Conservation (phyloP, 2,329 filamentous ascomycete genomes). For the Claviceps fusiformis region DNA sequence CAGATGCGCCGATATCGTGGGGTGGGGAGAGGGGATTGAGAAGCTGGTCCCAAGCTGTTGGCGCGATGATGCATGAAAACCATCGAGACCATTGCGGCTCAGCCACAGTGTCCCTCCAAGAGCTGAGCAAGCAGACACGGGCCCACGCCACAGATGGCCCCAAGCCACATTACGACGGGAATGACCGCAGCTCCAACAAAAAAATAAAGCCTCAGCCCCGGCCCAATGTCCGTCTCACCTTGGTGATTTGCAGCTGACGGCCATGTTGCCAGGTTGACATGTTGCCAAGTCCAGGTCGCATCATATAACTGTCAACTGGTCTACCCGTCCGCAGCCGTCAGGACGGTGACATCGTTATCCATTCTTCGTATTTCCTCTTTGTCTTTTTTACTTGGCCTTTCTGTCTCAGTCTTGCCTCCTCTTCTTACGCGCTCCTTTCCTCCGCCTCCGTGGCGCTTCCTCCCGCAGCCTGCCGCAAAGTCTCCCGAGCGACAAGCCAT, state of each 20-base stretch:
- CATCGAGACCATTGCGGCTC: not conserved
- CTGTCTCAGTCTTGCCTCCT: not conserved
- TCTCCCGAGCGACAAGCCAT: not conserved
- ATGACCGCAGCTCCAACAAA: too few species aligned
- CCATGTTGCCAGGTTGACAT: not conserved
- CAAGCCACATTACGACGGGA: not conserved
- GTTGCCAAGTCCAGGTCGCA: slow-evolving; percentile 2
- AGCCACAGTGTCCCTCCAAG: not conserved
- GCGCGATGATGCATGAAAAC: not conserved
- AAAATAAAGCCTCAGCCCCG: not conserved
- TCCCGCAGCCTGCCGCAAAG: not conserved
- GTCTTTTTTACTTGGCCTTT: not conserved
- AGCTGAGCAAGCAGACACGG: not conserved
- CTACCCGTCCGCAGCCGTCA: slow-evolving; percentile 3
- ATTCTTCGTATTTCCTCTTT: not conserved
- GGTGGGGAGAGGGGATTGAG: too few species aligned
- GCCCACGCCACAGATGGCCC: too few species aligned
- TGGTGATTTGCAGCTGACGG: not conserved
- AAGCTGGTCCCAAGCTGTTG: not conserved
- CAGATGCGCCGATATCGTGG: not conserved
- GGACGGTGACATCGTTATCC: not conserved
- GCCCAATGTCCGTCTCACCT: not conserved
- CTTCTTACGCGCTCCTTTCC: not conserved
- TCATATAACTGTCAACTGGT: slow-evolving; percentile 12
- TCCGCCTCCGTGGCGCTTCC: not conserved